A percentile compares a stretch with the other conserved stretches of the same genome.
phyloP scores from a whole-genome alignment of 768 basidiomycete species.

The Gautieria morchelliformis region DNA sequence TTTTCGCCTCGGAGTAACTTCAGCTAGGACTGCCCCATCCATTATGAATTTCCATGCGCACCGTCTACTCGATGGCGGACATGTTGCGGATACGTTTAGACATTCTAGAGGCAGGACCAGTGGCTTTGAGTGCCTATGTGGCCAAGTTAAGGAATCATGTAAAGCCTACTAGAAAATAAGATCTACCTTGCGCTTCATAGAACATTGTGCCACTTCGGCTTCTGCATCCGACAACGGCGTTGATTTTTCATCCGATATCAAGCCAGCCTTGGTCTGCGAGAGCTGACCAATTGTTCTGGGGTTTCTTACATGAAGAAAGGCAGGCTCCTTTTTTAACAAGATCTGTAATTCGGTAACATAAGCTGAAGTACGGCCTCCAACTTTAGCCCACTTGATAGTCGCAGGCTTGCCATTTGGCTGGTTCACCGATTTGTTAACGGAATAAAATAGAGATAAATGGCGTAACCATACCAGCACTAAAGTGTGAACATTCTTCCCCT shows the following conservation, averaged over 20 bases:
- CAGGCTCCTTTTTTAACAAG: slow-evolving; percentile 10
- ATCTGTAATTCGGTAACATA: slow-evolving; percentile 55
- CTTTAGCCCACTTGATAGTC: slow-evolving; percentile 64
- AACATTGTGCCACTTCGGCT: not conserved
- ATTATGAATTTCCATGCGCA: not conserved
- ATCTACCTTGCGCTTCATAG: slow-evolving; percentile 1
- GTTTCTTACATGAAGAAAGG: not conserved
- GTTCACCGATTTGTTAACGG: not conserved
- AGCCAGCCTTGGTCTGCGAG: not conserved
- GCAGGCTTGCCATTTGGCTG: slow-evolving; percentile 64
- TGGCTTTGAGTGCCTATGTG: not conserved
- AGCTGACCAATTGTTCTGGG: not conserved
- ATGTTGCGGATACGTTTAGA: not conserved
- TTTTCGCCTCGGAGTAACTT: too few species aligned
- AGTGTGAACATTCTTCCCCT: slow-evolving; percentile 42
- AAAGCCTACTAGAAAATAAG: not conserved
- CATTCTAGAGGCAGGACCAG: not conserved
- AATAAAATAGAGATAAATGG: not conserved
- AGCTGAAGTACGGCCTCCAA: slow-evolving; percentile 72
- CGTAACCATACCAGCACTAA: slow-evolving; percentile 32
- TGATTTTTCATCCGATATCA: not conserved
- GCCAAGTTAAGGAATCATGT: not conserved
- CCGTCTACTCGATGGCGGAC: not conserved
- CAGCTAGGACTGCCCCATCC: too few species aligned
- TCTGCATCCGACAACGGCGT: not conserved